A percentile compares a stretch with the other conserved stretches of the same genome.
phyloP scores from a whole-genome alignment of 2,329 filamentous ascomycete species.

The Raffaelea deltoideospora region DNA sequence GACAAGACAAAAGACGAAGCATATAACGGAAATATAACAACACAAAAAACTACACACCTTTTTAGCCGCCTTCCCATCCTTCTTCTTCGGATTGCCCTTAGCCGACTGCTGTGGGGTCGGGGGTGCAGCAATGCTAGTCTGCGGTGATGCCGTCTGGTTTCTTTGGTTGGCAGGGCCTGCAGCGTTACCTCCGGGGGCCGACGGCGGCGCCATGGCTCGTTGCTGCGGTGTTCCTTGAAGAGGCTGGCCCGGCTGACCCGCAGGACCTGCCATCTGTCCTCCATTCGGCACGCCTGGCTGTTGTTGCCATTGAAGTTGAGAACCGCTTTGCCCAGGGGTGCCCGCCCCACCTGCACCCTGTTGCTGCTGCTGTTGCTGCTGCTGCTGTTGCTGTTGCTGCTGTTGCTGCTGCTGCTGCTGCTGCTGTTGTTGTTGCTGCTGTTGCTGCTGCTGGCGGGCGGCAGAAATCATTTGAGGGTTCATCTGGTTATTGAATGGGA shows the following conservation, averaged over 20 bases:
- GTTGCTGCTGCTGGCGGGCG: conserved; percentile 20
- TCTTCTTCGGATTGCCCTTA: conserved; percentile 67
- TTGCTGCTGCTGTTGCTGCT: conserved; percentile 5
- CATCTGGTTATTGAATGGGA: conserved; percentile 41
- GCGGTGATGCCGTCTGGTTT: conserved; percentile 44
- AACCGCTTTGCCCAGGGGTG: conserved; percentile 16
- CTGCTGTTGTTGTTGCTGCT: conserved; percentile 7
- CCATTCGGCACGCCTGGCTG: conserved; percentile 25
- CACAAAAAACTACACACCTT: conserved; percentile 32
- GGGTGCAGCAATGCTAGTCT: conserved; percentile 50
- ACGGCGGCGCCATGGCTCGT: conserved; percentile 52
- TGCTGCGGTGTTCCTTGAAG: conserved; percentile 59
- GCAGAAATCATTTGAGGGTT: conserved; percentile 44
- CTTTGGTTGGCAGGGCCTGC: conserved; percentile 33
- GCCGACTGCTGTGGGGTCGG: conserved; percentile 61
- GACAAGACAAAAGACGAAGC: neutral
- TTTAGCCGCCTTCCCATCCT: conserved; percentile 49
- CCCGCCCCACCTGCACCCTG: conserved; percentile 4
- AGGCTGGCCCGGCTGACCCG: conserved; percentile 12
- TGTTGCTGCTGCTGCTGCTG: conserved; percentile 5
- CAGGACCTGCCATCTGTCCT: conserved; percentile 20
- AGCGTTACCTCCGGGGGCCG: conserved; percentile 31
- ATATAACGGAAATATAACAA: neutral
- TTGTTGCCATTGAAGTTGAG: conserved; percentile 33
- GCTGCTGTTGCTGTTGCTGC: conserved; percentile 17